Percentiles rank a stretch among this genome's conserved stretches.
These are phyloP conservation scores for Pleurotus tuber-regium DNA, from an alignment of 768 basidiomycete genomes.

Conservation along the genomic window DNA sequence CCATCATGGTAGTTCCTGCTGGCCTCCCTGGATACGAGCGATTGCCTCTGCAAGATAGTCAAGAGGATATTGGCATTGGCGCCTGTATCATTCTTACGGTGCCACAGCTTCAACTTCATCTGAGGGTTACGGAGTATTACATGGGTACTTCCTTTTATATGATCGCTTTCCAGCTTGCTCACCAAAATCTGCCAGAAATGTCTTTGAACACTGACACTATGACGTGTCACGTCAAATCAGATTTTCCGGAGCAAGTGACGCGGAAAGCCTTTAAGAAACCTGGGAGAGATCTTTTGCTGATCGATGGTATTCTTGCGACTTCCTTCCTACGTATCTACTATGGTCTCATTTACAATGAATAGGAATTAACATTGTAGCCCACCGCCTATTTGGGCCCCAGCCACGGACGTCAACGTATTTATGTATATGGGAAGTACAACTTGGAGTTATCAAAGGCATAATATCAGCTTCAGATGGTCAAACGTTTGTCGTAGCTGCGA, in stretches of 20 bases:
- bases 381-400: conserved; percentile 87
- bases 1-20: conserved; percentile 61
- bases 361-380: conserved; percentile 79
- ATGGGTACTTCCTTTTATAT: conserved; percentile 58
- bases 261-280: conserved; percentile 17
- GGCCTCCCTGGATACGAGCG: conserved; percentile 62
- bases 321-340: neutral
- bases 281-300: conserved; percentile 41
- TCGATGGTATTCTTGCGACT: conserved; percentile 34
- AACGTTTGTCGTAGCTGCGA: conserved; percentile 48
- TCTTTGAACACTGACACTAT: conserved; percentile 70
- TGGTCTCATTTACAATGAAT: conserved; percentile 2
- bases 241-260: conserved; percentile 44
- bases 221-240: conserved; percentile 44
- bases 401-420: conserved; percentile 84
- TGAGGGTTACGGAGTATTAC: conserved; percentile 82
- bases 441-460: conserved; percentile 60
- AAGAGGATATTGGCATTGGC: conserved; percentile 39
- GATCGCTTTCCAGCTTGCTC: neutral
- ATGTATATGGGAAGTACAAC: conserved; percentile 88
- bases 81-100: conserved; percentile 52
- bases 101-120: conserved; percentile 70
- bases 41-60: conserved; percentile 18
- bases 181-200: conserved; percentile 52
- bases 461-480: conserved; percentile 53